Conservation (phyloP, 495 filamentous ascomycete genomes). For the Hamigera avellanea region DNA sequence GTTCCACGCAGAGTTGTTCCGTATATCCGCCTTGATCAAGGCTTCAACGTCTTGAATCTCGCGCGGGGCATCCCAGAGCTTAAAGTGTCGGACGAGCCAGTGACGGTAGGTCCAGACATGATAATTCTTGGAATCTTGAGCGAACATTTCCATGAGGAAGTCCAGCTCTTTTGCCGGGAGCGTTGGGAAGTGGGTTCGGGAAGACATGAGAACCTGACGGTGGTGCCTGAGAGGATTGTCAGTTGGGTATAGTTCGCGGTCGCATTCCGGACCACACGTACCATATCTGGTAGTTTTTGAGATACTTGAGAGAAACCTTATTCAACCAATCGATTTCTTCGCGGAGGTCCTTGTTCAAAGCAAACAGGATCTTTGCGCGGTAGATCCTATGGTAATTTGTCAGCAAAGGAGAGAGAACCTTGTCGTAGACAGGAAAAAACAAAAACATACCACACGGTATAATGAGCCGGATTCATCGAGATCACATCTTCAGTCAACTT, state of each 20-base stretch:
- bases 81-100: conserved; percentile 78
- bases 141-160: conserved; percentile 76
- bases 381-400: conserved; percentile 51
- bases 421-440: background rate
- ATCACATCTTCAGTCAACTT: conserved; percentile 84
- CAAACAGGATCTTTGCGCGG: conserved; percentile 63
- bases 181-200: conserved; percentile 42
- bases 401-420: background rate
- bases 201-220: conserved; percentile 65
- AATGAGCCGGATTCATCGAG: conserved; percentile 86
- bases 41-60: conserved; percentile 61
- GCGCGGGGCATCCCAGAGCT: conserved; percentile 49
- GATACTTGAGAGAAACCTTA: conserved; percentile 61
- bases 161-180: conserved; percentile 49
- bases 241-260: conserved; percentile 5
- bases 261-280: conserved; percentile 10
- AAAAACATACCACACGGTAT: conserved; percentile 76
- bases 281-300: conserved; percentile 99
- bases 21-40: conserved; percentile 64
- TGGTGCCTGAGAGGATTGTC: conserved; percentile 54
- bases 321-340: conserved; percentile 82
- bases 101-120: conserved; percentile 97
- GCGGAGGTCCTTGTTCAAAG: conserved; percentile 49
- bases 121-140: conserved; percentile 87
- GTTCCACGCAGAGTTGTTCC: conserved; percentile 96